Base-by-base conservation (phyloP, 1,284 basidiomycete genomes). In the Singerocomus inundabilis region DNA sequence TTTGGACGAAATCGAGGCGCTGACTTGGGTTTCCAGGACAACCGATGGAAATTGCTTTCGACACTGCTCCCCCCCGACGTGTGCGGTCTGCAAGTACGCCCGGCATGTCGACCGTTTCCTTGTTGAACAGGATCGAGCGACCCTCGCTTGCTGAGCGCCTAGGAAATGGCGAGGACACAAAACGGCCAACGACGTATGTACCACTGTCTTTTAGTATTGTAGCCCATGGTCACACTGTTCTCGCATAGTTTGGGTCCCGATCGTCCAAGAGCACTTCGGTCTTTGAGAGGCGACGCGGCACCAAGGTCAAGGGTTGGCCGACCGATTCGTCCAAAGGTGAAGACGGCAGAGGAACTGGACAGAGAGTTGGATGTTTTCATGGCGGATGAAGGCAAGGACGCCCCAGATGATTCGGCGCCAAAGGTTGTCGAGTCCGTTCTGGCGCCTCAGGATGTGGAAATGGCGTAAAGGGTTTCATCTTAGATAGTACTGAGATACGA, bases 321-420 rank as follows among this genome's bases (percentile, higher is more conserved):
- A 25, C 45, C 63, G 1, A 35, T 44, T 1, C 67, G 56, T 18
- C 38, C 59, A 63, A 80, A 79, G 64, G 74, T 74, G 29, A 80
- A 89, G 64, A 92, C 88, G 8, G 85, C 82, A 5, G 88, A 84
- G 48, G 92, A 97, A 58, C 72, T 98, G 49, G 95, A 98, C 70
- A 85, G 82, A 64, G 93, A 98, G 72, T 70, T 98, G 54, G 94
- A 97, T 59, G 84, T 86, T 1, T 97, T 95, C 70, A 93, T 96
- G 91, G 81, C 78, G 18, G 82, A 84, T 53, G 77, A 80, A n/a
- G 59, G 37, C 4, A 70, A 73, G 44, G 57, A 64, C 36, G 52
- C 26, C 4, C 54, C 58, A n/a, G 52, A 18, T 1, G 52, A 52
- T 35, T 51, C 57, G 12, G 56, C 64, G n/a, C 52, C 64, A 25